Conservation (phyloP, 805 yeast species). For the Saccharomycopsis sp. region DNA sequence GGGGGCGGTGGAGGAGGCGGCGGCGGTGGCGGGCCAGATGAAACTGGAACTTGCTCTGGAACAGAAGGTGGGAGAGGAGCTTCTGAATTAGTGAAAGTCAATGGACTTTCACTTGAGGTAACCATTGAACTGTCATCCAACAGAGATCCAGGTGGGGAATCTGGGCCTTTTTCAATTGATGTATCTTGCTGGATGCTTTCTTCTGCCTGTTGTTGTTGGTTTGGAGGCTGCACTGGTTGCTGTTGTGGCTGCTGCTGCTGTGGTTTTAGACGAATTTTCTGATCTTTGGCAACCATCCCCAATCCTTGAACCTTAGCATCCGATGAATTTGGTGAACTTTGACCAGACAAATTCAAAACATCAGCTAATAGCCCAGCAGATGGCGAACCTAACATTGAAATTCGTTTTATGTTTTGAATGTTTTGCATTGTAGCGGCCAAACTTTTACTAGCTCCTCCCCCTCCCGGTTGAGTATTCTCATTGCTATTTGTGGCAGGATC, state of each 20-base stretch:
- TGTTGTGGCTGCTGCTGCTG: no score
- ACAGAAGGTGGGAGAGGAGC: conserved; percentile 28
- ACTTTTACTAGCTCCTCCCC: background rate
- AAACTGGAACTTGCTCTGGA: conserved; percentile 22
- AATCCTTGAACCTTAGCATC: conserved; percentile 1
- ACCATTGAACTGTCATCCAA: no score
- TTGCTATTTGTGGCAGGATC: background rate
- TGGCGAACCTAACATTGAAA: conserved; percentile 17
- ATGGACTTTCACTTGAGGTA: no score
- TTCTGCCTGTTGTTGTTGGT: no score
- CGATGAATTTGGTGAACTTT: conserved; percentile 5
- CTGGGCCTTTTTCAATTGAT: no score
- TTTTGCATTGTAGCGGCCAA: background rate
- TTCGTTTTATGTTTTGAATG: conserved; percentile 9
- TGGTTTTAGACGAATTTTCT: no score
- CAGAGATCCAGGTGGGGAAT: no score
- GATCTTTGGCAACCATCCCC: conserved; percentile 6
- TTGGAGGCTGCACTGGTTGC: conserved; percentile 29
- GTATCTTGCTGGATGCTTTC: no score
- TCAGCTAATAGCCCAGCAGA: conserved; percentile 20
- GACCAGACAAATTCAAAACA: conserved; percentile 12
- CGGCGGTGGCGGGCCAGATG: conserved; percentile 26
- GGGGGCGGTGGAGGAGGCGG: conserved; percentile 31
- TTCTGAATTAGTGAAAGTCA: no score
- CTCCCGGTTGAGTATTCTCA: background rate